Evolutionary conservation across 176 grass and related monocot genomes (phyloP).

Genomic region (Rhynchospora tenuis): DNA sequence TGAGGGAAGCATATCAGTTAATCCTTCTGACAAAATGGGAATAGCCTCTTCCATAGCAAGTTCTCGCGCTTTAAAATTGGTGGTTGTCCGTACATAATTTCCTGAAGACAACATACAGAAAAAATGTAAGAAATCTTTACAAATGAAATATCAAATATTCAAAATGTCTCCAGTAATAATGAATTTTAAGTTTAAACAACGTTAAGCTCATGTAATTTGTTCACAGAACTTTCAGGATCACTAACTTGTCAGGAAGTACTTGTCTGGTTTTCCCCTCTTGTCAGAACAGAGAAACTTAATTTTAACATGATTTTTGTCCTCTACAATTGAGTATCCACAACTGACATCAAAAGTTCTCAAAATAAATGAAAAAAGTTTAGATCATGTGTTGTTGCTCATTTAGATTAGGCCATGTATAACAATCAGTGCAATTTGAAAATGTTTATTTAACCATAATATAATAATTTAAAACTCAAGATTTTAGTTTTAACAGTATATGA

Average conservation of each 20-base stretch:
- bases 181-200: background rate
- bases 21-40: conserved; percentile 16
- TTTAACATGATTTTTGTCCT: background rate
- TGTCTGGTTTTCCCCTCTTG: background rate
- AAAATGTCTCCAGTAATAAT: background rate
- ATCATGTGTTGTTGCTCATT: too few relatives aligned
- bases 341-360: background rate
- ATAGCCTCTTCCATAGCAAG: conserved; percentile 1
- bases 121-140: background rate
- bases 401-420: background rate
- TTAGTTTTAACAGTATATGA: background rate
- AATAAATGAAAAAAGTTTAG: background rate
- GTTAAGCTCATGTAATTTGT: background rate
- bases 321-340: background rate
- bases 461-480: background rate
- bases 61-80: conserved; percentile 6
- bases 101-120: background rate
- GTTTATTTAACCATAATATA: background rate
- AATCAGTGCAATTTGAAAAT: background rate
- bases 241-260: background rate
- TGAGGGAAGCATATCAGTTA: conserved; percentile 6
- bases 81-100: conserved; percentile 13
- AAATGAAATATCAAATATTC: background rate
- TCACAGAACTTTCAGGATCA: background rate
- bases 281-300: background rate